Conservation (phyloP, 345 rosid species). For the Brassica juncea region DNA sequence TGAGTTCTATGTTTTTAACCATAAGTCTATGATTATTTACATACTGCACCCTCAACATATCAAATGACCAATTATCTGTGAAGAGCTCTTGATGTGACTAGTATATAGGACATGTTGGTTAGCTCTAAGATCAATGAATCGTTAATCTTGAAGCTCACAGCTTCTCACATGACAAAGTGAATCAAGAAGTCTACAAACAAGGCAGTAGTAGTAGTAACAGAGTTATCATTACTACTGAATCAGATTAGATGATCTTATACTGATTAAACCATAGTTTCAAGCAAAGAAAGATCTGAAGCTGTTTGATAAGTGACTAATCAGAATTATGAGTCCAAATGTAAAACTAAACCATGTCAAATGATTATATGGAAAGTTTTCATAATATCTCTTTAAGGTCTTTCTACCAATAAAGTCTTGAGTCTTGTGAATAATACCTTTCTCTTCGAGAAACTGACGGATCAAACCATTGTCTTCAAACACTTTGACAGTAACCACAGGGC, state of each 20-base stretch:
- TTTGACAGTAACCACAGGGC: slow-evolving; percentile 79
- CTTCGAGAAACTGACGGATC: slow-evolving; percentile 84
- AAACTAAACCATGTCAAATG: slow-evolving; percentile 3
- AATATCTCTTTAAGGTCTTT: not conserved
- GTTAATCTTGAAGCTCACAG: not conserved
- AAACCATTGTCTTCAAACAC: slow-evolving; percentile 82
- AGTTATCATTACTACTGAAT: not conserved
- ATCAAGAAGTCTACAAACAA: not conserved
- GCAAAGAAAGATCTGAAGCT: not conserved
- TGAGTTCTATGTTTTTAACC: not conserved
- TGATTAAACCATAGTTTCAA: slow-evolving; percentile 10
- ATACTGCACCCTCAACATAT: not conserved
- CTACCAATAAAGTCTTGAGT: not conserved
- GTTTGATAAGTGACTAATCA: not conserved
- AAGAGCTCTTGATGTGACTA: not conserved
- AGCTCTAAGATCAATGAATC: not conserved
- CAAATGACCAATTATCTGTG: not conserved
- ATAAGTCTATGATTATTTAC: not conserved
- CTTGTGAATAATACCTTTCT: slow-evolving; percentile 47
- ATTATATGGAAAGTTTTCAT: not conserved
- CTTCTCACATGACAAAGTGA: not conserved
- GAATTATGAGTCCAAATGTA: not conserved
- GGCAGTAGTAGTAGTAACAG: not conserved
- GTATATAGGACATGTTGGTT: not conserved
- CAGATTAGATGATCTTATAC: slow-evolving; percentile 1